Conservation (phyloP, 164 flowering plant species). For the Akebia trifoliata region DNA sequence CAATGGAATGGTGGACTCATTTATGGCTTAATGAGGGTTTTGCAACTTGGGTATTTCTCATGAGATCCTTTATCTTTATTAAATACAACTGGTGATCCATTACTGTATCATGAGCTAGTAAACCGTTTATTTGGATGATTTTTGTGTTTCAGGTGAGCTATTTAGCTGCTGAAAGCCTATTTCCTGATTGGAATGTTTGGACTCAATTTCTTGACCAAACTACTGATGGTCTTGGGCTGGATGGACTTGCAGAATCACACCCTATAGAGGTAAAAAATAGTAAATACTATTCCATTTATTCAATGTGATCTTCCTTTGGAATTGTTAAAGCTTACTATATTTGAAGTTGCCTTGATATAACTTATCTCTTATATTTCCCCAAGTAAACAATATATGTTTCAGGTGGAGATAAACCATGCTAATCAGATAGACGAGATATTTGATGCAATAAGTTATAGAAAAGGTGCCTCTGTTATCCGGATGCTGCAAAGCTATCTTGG, state of each 20-base stretch:
- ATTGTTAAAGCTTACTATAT: neutral
- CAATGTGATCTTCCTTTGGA: neutral
- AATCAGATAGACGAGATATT: slow-evolving; percentile 85
- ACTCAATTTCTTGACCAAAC: slow-evolving; percentile 85
- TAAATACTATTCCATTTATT: neutral
- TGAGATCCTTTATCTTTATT: slow-evolving; percentile 1
- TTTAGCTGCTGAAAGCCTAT: slow-evolving; percentile 76
- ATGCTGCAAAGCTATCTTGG: slow-evolving; percentile 97
- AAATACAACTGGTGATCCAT: neutral
- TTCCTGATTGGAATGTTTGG: slow-evolving; percentile 98
- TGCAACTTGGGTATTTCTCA: slow-evolving; percentile 84
- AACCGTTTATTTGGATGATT: neutral
- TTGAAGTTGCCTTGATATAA: too few relatives aligned
- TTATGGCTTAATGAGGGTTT: slow-evolving; percentile 98
- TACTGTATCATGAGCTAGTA: neutral
- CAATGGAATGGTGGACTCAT: slow-evolving; percentile 99
- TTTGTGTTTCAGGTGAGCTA: slow-evolving; percentile 65
- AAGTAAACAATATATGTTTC: slow-evolving; percentile 3
- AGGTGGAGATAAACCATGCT: slow-evolving; percentile 93
- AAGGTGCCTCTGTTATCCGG: slow-evolving; percentile 90
- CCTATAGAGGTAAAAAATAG: slow-evolving; percentile 69
- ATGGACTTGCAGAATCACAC: slow-evolving; percentile 90
- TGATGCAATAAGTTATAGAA: slow-evolving; percentile 87
- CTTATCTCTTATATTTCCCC: too few relatives aligned
- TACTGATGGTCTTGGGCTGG: slow-evolving; percentile 76